Conservation (phyloP, 2,329 filamentous ascomycete species). For the Sphaerulina musiva region DNA sequence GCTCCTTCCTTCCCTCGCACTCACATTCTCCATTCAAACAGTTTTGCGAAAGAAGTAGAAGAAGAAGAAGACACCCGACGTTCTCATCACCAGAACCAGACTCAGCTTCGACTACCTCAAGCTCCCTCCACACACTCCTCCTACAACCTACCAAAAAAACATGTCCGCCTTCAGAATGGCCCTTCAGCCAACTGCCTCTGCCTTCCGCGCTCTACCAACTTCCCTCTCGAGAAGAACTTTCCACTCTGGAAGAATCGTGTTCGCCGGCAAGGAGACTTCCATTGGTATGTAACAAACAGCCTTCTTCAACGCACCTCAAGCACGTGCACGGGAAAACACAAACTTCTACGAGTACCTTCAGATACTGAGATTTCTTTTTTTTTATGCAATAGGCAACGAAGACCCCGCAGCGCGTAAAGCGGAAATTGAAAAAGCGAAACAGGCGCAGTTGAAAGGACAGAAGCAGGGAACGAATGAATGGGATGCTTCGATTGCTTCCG, state of each 20-base stretch:
- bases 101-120: background rate
- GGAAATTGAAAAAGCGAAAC: slow-evolving; percentile 52
- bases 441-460: slow-evolving; percentile 49
- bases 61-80: background rate
- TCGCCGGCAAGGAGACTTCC: slow-evolving; percentile 40
- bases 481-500: slow-evolving; percentile 69
- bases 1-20: background rate
- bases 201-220: slow-evolving; percentile 5
- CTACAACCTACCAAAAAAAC: background rate
- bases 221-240: slow-evolving; percentile 29
- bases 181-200: slow-evolving; percentile 1
- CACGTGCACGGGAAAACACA: too few relatives aligned
- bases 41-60: too few relatives aligned
- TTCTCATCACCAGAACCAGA: background rate
- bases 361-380: background rate
- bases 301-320: too few relatives aligned
- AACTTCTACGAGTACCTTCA: too few relatives aligned
- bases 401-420: slow-evolving; percentile 36
- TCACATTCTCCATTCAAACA: too few relatives aligned
- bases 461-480: slow-evolving; percentile 62
- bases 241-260: slow-evolving; percentile 33
- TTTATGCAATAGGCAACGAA: background rate
- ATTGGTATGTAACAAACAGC: slow-evolving; percentile 35
- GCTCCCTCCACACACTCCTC: background rate
- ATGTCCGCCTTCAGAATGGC: background rate